Evolutionary conservation across 805 yeast species (phyloP).

Genomic region (Sporopachydermia quercuum): DNA sequence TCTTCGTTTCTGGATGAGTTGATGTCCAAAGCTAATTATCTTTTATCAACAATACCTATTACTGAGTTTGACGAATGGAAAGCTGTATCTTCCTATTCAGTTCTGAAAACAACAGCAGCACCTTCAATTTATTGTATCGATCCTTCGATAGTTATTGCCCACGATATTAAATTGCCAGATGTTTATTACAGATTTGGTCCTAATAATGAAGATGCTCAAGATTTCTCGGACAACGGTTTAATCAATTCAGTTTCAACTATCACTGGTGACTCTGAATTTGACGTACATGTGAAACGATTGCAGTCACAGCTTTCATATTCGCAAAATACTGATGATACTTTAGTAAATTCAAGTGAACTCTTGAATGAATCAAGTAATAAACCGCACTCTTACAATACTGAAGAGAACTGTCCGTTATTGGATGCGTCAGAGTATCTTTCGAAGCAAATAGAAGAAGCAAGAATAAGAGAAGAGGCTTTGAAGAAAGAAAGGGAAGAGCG

Average conservation of each 20-base stretch:
- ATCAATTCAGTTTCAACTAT: too few species aligned
- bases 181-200: neutral
- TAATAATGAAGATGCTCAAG: neutral
- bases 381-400: too few species aligned
- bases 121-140: slow-evolving; percentile 12
- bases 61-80: slow-evolving; percentile 10
- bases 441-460: neutral
- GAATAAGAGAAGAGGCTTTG: neutral
- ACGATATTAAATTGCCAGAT: neutral
- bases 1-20: slow-evolving; percentile 10
- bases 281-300: too few species aligned
- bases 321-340: neutral
- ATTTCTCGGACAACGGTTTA: too few species aligned
- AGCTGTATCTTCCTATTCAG: slow-evolving; percentile 17
- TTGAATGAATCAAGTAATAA: neutral
- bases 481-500: neutral
- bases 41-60: slow-evolving; percentile 11
- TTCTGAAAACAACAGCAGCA: slow-evolving; percentile 18
- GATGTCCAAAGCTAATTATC: slow-evolving; percentile 10
- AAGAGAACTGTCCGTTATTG: too few species aligned
- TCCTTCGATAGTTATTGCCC: slow-evolving; percentile 8
- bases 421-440: neutral
- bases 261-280: too few species aligned
- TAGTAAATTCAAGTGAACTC: neutral
- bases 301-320: neutral